These are phyloP conservation scores for Colletotrichum sidae DNA, from an alignment of 2,329 filamentous ascomycete genomes.

Conservation along the genomic window DNA sequence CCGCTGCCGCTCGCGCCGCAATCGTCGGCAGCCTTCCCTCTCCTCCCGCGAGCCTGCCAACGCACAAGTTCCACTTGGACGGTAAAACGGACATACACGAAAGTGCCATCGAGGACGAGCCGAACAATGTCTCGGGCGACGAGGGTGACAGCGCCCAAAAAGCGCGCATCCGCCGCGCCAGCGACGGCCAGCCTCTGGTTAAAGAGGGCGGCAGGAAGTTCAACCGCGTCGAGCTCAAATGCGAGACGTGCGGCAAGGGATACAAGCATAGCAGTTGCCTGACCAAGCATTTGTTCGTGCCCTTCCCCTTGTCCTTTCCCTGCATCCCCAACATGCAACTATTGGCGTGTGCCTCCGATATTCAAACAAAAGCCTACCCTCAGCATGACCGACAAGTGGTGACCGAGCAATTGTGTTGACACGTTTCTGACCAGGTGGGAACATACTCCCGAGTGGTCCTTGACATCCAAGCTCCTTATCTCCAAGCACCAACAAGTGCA, in stretches of 20 bases:
- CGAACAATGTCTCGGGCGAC: constrained; percentile 67
- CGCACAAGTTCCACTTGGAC: constrained; percentile 62
- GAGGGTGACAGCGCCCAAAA: constrained; percentile 63
- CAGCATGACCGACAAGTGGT: constrained; percentile 2
- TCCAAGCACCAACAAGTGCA: constrained; percentile 99
- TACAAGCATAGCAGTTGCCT: constrained; percentile 99
- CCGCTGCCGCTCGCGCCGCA: constrained; percentile 63
- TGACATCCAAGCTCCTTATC: constrained; percentile 96
- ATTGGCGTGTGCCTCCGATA: constrained; percentile 41
- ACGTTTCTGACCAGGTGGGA: constrained; percentile 82
- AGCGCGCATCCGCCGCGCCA: constrained; percentile 72
- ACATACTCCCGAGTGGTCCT: constrained; percentile 97
- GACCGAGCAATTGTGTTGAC: constrained; percentile 39
- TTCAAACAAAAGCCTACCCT: constrained; percentile 38
- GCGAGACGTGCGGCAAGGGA: constrained; percentile 98
- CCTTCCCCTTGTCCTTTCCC: constrained; percentile 69
- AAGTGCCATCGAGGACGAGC: constrained; percentile 77
- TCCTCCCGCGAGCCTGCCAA: constrained; percentile 76
- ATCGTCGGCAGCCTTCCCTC: constrained; percentile 70
- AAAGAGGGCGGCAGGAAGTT: constrained; percentile 88
- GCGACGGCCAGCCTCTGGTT: constrained; percentile 85
- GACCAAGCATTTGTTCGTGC: constrained; percentile 99
- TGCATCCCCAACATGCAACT: constrained; percentile 46
- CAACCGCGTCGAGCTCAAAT: constrained; percentile 88
- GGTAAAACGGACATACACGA: constrained; percentile 64